A percentile compares a stretch with the other conserved stretches of the same genome.
Evolutionary conservation across 306 rosid genomes (phyloP).

Genomic region (Trifolium repens): DNA sequence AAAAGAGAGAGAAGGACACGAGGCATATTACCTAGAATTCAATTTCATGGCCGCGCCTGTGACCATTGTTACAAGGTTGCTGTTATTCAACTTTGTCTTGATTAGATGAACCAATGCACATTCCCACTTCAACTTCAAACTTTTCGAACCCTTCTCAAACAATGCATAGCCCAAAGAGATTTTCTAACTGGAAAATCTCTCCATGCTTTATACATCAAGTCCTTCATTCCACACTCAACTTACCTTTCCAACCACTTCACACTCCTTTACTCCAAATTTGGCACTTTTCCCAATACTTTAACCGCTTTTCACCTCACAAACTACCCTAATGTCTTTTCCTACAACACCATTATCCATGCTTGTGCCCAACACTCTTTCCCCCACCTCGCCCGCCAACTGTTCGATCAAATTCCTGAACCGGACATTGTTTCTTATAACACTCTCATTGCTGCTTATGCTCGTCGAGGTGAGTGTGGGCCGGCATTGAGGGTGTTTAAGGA

Average conservation of each 20-base stretch:
- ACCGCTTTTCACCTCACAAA: slow-evolving; percentile 40
- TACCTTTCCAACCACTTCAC: slow-evolving; percentile 58
- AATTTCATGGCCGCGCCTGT: too few species aligned
- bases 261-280: slow-evolving; percentile 52
- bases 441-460: slow-evolving; percentile 65
- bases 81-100: not conserved
- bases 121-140: slow-evolving; percentile 44
- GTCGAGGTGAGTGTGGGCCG: slow-evolving; percentile 47
- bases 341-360: slow-evolving; percentile 65
- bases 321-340: slow-evolving; percentile 63
- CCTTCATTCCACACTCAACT: slow-evolving; percentile 50
- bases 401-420: slow-evolving; percentile 52
- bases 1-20: too few species aligned
- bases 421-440: slow-evolving; percentile 57
- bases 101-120: slow-evolving; percentile 31
- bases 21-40: too few species aligned
- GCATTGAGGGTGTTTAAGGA: slow-evolving; percentile 50
- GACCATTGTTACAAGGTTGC: too few species aligned
- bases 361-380: slow-evolving; percentile 40
- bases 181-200: slow-evolving; percentile 54
- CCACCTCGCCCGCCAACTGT: slow-evolving; percentile 47
- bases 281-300: slow-evolving; percentile 40
- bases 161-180: slow-evolving; percentile 44
- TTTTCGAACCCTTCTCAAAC: slow-evolving; percentile 57
- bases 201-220: slow-evolving; percentile 53